Evolutionary conservation across 805 yeast genomes (phyloP).

Genomic region (Vanderwaltozyma verrucispora): DNA sequence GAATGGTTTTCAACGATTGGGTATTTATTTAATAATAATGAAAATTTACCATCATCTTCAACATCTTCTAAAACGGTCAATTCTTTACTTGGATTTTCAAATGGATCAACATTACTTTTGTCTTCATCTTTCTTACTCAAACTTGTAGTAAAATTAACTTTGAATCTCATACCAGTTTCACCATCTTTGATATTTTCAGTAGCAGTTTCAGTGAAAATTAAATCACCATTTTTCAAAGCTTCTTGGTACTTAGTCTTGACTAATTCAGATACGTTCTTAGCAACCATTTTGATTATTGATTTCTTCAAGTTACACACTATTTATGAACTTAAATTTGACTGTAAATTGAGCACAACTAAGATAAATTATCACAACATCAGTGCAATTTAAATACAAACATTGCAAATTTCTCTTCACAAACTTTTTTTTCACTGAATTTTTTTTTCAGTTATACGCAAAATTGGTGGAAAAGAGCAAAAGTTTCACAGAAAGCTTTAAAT

Average conservation of each 20-base stretch:
- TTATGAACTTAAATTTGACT: too few species aligned
- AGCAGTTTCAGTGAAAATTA: slow-evolving; percentile 37
- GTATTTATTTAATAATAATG: slow-evolving; percentile 72
- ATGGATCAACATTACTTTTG: slow-evolving; percentile 48
- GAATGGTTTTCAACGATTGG: slow-evolving; percentile 77
- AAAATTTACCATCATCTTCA: slow-evolving; percentile 37
- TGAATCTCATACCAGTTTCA: slow-evolving; percentile 25
- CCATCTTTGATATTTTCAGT: slow-evolving; percentile 20
- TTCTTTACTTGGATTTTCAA: slow-evolving; percentile 67
- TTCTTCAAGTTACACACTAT: too few species aligned
- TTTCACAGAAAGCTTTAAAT: too few species aligned
- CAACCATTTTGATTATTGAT: background rate
- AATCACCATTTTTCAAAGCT: slow-evolving; percentile 38
- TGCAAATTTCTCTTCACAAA: too few species aligned
- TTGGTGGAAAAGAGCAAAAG: too few species aligned
- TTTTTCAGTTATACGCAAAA: too few species aligned
- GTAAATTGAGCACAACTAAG: too few species aligned
- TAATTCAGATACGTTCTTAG: slow-evolving; percentile 1
- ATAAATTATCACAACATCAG: too few species aligned
- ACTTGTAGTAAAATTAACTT: slow-evolving; percentile 27
- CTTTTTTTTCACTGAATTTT: too few species aligned
- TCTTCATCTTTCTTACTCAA: slow-evolving; percentile 28
- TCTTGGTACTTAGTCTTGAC: slow-evolving; percentile 30
- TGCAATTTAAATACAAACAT: too few species aligned
- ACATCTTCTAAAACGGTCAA: slow-evolving; percentile 48